These are phyloP conservation scores for Gigaspora rosea DNA, from an alignment of 192 early-diverging fungal genomes.

Conservation along the genomic window DNA sequence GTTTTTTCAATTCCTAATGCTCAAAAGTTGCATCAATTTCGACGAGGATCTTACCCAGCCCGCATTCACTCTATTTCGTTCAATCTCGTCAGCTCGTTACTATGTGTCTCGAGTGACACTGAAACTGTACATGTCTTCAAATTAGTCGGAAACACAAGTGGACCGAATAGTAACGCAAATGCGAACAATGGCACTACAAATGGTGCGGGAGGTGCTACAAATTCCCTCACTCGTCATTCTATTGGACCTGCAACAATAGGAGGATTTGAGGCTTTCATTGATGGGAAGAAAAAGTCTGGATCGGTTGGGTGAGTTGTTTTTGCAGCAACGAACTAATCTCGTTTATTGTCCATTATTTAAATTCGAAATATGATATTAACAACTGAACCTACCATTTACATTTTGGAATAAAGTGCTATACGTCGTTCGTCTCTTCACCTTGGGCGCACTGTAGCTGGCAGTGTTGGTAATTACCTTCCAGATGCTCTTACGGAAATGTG, in stretches of 20 bases:
- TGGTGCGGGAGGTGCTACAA: conserved; percentile 20
- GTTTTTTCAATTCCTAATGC: conserved; percentile 89
- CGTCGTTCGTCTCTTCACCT: conserved; percentile 61
- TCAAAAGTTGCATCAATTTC: conserved; percentile 88
- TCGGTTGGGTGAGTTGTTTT: not conserved
- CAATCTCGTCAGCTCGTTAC: conserved; percentile 65
- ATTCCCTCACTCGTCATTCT: not conserved
- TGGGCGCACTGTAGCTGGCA: conserved; percentile 72
- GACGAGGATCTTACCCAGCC: conserved; percentile 90
- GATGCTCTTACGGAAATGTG: conserved; percentile 88
- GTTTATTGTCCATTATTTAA: not conserved
- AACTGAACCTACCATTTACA: not conserved
- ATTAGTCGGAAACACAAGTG: conserved; percentile 34
- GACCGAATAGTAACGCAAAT: conserved; percentile 1
- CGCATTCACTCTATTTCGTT: conserved; percentile 93
- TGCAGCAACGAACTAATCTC: not conserved
- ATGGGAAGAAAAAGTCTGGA: conserved; percentile 13
- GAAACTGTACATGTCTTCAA: conserved; percentile 98
- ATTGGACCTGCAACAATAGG: conserved; percentile 36
- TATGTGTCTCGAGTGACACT: conserved; percentile 87
- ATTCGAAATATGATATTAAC: not conserved
- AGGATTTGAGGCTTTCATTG: conserved; percentile 38
- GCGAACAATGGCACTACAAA: conserved; percentile 30
- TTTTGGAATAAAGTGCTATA: conserved; percentile 43
- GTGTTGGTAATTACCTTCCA: conserved; percentile 85